Evolutionary conservation across 495 filamentous ascomycete species (phyloP).

Genomic region (Daldinia bambusicola): DNA sequence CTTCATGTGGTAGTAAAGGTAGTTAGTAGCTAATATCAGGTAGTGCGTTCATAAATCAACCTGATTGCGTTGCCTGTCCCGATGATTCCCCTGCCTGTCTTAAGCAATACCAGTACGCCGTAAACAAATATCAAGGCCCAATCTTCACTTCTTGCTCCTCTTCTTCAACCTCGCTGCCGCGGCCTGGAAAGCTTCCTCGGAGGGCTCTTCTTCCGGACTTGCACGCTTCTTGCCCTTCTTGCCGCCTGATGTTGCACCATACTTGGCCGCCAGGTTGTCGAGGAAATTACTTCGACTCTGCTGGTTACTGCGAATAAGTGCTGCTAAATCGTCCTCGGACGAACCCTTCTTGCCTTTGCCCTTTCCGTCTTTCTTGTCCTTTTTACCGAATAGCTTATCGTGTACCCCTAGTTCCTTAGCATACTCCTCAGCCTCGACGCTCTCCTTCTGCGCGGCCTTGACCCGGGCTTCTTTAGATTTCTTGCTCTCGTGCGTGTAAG

Average conservation of each 20-base stretch:
- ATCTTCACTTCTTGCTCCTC: slow-evolving; percentile 46
- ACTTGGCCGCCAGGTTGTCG: slow-evolving; percentile 78
- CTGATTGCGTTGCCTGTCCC: slow-evolving; percentile 10
- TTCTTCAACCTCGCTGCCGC: slow-evolving; percentile 58
- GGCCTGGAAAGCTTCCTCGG: slow-evolving; percentile 74
- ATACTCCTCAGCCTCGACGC: slow-evolving; percentile 74
- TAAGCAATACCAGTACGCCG: slow-evolving; percentile 35
- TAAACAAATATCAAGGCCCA: slow-evolving; percentile 1
- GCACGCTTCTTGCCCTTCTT: slow-evolving; percentile 63
- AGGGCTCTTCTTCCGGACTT: slow-evolving; percentile 63
- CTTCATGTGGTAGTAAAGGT: neutral
- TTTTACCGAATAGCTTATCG: slow-evolving; percentile 61
- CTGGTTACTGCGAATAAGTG: slow-evolving; percentile 56
- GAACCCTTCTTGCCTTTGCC: slow-evolving; percentile 56
- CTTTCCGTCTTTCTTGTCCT: slow-evolving; percentile 51
- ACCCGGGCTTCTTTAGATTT: slow-evolving; percentile 70
- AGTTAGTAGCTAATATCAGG: slow-evolving; percentile 1
- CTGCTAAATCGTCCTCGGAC: slow-evolving; percentile 54
- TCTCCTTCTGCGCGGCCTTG: slow-evolving; percentile 71
- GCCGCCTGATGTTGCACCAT: slow-evolving; percentile 59
- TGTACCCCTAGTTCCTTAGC: slow-evolving; percentile 77
- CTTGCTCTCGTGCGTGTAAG: slow-evolving; percentile 77
- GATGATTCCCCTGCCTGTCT: slow-evolving; percentile 26
- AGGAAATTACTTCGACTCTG: slow-evolving; percentile 63
- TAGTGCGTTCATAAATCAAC: slow-evolving; percentile 3